Conservation (phyloP, 2,329 filamentous ascomycete genomes). For the Zasmidium angulare region DNA sequence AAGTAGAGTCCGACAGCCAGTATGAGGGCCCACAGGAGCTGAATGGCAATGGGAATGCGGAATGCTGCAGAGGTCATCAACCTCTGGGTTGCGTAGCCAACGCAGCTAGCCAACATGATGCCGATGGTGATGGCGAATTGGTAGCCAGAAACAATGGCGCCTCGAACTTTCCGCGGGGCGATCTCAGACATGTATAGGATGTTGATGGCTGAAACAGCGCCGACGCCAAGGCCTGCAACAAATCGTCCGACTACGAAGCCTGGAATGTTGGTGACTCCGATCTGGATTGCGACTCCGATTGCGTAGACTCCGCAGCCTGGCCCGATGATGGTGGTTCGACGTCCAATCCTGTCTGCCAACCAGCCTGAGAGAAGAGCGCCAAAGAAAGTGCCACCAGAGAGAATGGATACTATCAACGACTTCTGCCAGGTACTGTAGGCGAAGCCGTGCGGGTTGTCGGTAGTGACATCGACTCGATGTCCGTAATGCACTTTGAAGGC, state of each 20-base stretch:
- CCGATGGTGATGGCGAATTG: constrained; percentile 83
- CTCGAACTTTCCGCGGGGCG: constrained; percentile 67
- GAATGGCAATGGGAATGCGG: constrained; percentile 76
- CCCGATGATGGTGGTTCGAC: constrained; percentile 61
- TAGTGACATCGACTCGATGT: constrained; percentile 17
- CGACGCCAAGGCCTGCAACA: constrained; percentile 72
- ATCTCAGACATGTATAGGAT: constrained; percentile 48
- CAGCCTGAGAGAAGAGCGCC: constrained; percentile 61
- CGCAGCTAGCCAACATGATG: constrained; percentile 70
- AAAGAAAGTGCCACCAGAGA: constrained; percentile 76
- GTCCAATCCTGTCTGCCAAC: constrained; percentile 65
- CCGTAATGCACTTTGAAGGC: constrained; percentile 45
- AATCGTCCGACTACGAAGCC: constrained; percentile 71
- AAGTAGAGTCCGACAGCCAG: constrained; percentile 69
- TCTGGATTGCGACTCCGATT: constrained; percentile 57
- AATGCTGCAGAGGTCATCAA: constrained; percentile 65
- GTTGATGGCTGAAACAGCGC: constrained; percentile 65
- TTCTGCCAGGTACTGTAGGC: constrained; percentile 38
- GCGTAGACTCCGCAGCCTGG: constrained; percentile 62
- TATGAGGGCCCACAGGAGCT: constrained; percentile 78
- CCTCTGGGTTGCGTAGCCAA: constrained; percentile 70
- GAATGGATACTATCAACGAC: constrained; percentile 69
- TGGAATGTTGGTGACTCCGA: constrained; percentile 59
- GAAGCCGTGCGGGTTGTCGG: constrained; percentile 22
- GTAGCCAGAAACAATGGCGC: constrained; percentile 75